Conservation (phyloP, 2,329 filamentous ascomycete genomes). For the Epichloe glyceriae region DNA sequence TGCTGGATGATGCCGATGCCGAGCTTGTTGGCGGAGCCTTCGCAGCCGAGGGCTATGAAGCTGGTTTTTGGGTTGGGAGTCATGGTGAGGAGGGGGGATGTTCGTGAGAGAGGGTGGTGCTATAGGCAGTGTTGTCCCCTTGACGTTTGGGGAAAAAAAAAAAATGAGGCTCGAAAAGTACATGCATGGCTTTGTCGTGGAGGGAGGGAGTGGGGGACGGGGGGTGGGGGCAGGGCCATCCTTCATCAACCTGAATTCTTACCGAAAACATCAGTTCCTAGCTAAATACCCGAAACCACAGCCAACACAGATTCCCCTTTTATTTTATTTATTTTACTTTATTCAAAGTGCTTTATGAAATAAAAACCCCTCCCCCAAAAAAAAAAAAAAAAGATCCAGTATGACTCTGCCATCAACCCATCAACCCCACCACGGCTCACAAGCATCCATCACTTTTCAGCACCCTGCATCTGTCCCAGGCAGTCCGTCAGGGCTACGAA, state of each 20-base stretch:
- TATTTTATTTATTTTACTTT: neutral
- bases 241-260: no score
- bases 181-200: neutral
- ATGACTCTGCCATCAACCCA: neutral
- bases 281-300: no score
- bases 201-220: no score
- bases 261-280: no score
- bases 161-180: neutral
- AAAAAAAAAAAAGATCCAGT: neutral
- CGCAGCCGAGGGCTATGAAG: constrained; percentile 48
- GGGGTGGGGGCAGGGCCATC: no score
- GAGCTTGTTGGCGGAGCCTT: constrained; percentile 96
- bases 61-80: constrained; percentile 9
- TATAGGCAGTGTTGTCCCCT: no score
- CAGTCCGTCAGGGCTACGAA: neutral
- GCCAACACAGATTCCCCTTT: no score
- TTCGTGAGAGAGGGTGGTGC: neutral
- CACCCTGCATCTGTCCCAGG: neutral
- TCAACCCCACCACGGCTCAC: neutral
- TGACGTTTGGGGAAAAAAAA: neutral
- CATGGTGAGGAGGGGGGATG: neutral
- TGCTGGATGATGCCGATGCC: constrained; percentile 88
- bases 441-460: neutral
- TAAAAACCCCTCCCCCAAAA: neutral
- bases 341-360: neutral